Evolutionary conservation across 352 stramenopile genomes (phyloP), one percentile per base, ranked within the genome.

Genomic region (Pythium coloratum): DNA sequence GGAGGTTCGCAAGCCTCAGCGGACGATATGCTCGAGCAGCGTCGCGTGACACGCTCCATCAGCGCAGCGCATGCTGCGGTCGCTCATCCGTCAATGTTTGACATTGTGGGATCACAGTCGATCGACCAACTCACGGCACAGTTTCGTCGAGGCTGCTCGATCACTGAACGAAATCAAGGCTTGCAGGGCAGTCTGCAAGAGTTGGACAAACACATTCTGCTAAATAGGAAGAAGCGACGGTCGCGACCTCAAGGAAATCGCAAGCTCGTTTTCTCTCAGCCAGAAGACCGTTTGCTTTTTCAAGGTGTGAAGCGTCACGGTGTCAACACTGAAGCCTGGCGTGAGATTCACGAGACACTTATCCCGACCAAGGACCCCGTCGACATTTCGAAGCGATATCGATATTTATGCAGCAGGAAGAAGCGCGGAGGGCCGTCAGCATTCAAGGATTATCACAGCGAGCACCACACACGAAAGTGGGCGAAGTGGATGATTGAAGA

Each of bases 31-130:
- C 55, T 86, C 4, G 74, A 74, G 7, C 59, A 78, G 9, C 70
- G 86, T 18, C 82, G 88, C 33, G 84, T 95, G 18, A 95, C 88
- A 12, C 80, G 88, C 18, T 92, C 88, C 6, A 71, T 95, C 40
- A 92, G 77, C 2, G 84, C 88, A 2, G 88, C 88, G 3, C 86
- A 93, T 66, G 86, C 88, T 2, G 88, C 88, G 0, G 81, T 95
- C 18, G 78, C 82, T 2, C 85, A 94, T 50, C 88, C 88, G 18
- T 94, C 86, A 7, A 95, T 95, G 85, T 95, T 94, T 68, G 88
- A 95, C 51, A 70, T 95, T 56, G 81, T 93, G 1, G 82, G 82
- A 3, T 85, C 84, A 0, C 80, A 91, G 50, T 75, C 80, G 0
- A 66, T 91, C 1, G 76, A 89, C 13, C 65, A 88, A n/a, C 59